A percentile compares a stretch with the other conserved stretches of the same genome.
These are phyloP conservation scores for Aspergillus ruber DNA, from an alignment of 2,329 filamentous ascomycete genomes.

Conservation along the genomic window DNA sequence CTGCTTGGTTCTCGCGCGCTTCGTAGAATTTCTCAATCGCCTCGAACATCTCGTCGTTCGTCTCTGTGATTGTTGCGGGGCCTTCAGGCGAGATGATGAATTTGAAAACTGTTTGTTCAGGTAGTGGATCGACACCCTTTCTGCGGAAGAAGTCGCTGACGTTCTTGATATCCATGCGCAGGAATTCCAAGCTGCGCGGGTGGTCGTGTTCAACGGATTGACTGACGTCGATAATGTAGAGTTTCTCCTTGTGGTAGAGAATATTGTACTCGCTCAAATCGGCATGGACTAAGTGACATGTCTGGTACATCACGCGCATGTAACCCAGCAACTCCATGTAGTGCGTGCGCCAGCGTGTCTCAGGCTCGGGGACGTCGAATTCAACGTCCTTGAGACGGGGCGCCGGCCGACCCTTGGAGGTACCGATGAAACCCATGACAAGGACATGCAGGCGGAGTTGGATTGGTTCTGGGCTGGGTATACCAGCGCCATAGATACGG, in stretches of 20 bases:
- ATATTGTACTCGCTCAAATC: slow-evolving; percentile 98
- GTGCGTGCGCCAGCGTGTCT: slow-evolving; percentile 66
- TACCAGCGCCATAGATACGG: slow-evolving; percentile 73
- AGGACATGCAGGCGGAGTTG: slow-evolving; percentile 89
- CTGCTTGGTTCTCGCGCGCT: slow-evolving; percentile 43
- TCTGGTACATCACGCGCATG: slow-evolving; percentile 90
- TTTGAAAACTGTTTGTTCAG: slow-evolving; percentile 73
- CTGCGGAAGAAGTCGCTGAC: slow-evolving; percentile 85
- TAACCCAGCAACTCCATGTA: slow-evolving; percentile 80
- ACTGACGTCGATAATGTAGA: slow-evolving; percentile 95
- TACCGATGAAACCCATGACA: slow-evolving; percentile 89
- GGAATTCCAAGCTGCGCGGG: slow-evolving; percentile 81
- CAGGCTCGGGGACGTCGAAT: slow-evolving; percentile 60
- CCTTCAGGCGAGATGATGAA: slow-evolving; percentile 67
- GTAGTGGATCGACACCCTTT: slow-evolving; percentile 73
- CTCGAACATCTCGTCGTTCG: slow-evolving; percentile 52
- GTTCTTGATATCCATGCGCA: slow-evolving; percentile 99
- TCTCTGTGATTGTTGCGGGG: slow-evolving; percentile 20
- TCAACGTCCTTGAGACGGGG: slow-evolving; percentile 83
- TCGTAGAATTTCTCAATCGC: slow-evolving; percentile 63
- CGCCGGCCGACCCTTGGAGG: slow-evolving; percentile 78
- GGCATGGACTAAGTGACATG: slow-evolving; percentile 85
- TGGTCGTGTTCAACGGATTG: slow-evolving; percentile 97
- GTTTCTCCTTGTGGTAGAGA: slow-evolving; percentile 71
- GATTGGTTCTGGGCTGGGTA: slow-evolving; percentile 84